Conservation (phyloP, 2,329 filamentous ascomycete genomes). For the Penicillium verrucosum region DNA sequence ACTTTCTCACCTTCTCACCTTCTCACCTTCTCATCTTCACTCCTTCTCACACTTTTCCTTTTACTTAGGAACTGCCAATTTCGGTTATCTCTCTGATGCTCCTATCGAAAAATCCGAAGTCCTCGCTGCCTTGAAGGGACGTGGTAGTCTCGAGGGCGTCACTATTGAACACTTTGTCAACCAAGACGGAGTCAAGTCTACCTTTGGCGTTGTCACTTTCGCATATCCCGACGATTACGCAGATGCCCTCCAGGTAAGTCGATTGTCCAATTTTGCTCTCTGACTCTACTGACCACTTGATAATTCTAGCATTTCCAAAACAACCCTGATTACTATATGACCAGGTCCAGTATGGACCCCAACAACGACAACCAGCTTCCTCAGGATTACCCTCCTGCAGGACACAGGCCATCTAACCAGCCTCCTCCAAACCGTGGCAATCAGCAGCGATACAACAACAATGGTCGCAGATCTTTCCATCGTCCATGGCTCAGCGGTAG, state of each 20-base stretch:
- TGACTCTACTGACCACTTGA: background rate
- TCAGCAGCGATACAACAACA: background rate
- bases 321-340: slow-evolving; percentile 18
- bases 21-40: background rate
- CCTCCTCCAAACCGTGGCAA: background rate
- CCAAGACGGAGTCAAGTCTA: background rate
- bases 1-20: background rate
- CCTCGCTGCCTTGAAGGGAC: slow-evolving; percentile 22
- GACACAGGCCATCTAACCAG: background rate
- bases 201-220: slow-evolving; percentile 4
- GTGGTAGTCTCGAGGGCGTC: background rate
- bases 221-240: slow-evolving; percentile 5
- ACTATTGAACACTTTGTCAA: background rate
- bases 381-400: background rate
- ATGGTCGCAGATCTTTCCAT: slow-evolving; percentile 1
- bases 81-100: background rate
- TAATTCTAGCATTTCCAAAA: slow-evolving; percentile 15
- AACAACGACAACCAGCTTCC: background rate
- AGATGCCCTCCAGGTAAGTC: slow-evolving; percentile 16
- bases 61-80: background rate
- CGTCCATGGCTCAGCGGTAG: slow-evolving; percentile 2
- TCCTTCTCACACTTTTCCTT: background rate
- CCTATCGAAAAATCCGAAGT: slow-evolving; percentile 11
- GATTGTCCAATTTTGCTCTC: background rate
- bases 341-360: slow-evolving; percentile 16